Conservation (phyloP, 2,329 filamentous ascomycete genomes). For the Ascochyta rabiei region DNA sequence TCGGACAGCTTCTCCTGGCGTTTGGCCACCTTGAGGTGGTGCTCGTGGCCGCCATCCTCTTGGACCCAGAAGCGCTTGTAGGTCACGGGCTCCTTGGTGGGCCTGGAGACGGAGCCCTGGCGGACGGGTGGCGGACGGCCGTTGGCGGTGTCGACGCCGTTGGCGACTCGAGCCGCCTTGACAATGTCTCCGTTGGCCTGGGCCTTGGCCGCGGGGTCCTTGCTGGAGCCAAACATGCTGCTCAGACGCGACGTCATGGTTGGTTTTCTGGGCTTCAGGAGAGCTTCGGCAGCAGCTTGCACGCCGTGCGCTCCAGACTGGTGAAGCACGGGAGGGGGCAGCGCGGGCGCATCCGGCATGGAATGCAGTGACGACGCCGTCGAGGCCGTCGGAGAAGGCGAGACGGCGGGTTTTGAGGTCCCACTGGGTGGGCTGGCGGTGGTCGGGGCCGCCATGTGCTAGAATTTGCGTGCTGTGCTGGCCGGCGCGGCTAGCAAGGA, state of each 20-base stretch:
- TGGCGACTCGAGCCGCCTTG: constrained; percentile 31
- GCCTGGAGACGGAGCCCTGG: constrained; percentile 28
- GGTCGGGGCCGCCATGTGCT: constrained; percentile 43
- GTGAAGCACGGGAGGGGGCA: constrained; percentile 35
- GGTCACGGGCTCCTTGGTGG: constrained; percentile 39
- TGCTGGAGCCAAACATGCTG: constrained; percentile 48
- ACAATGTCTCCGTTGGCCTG: constrained; percentile 39
- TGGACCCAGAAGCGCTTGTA: constrained; percentile 62
- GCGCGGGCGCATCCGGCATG: constrained; percentile 41
- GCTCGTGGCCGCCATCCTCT: constrained; percentile 76
- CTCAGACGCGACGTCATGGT: constrained; percentile 52
- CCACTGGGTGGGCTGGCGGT: constrained; percentile 35
- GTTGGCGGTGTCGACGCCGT: constrained; percentile 30
- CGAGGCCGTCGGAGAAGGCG: constrained; percentile 43
- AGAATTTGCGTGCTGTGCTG: constrained; percentile 19
- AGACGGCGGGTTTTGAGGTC: constrained; percentile 36
- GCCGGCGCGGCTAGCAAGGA: constrained; percentile 22
- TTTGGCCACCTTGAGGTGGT: constrained; percentile 86
- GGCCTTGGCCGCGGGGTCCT: constrained; percentile 28
- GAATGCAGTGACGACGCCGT: constrained; percentile 48
- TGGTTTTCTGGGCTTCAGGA: constrained; percentile 47
- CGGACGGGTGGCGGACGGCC: constrained; percentile 39
- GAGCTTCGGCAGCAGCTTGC: constrained; percentile 40
- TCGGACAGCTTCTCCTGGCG: constrained; percentile 94
- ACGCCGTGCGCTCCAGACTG: constrained; percentile 37